Evolutionary conservation across 2,329 filamentous ascomycete genomes (phyloP).

Genomic region (Hypoxylon rubiginosum): DNA sequence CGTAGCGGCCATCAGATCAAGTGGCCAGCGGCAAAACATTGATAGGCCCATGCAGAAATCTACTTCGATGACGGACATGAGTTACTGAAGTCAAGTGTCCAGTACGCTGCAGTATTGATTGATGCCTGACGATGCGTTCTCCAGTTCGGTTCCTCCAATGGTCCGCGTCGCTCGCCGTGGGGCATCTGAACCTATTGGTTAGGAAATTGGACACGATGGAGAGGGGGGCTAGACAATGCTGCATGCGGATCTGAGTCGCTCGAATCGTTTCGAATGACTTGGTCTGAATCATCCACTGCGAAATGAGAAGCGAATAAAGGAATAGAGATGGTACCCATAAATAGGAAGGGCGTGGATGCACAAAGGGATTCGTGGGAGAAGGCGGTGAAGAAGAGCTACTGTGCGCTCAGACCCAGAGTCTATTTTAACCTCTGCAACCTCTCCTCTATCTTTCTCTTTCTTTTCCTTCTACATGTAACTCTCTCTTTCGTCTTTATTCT

Average conservation of each 20-base stretch:
- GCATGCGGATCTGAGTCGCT: background rate
- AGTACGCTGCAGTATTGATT: conserved; percentile 11
- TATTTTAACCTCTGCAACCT: conserved; percentile 31
- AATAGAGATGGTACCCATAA: conserved; percentile 2
- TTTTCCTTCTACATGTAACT: background rate
- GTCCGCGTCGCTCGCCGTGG: conserved; percentile 29
- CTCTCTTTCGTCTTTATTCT: background rate
- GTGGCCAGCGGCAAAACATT: background rate
- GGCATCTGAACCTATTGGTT: conserved; percentile 31
- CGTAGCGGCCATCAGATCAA: conserved; percentile 17
- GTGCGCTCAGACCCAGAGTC: conserved; percentile 21
- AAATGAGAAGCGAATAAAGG: background rate
- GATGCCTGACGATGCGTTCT: conserved; percentile 16
- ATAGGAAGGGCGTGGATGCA: conserved; percentile 24
- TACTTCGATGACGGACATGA: background rate
- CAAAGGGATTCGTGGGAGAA: conserved; percentile 20
- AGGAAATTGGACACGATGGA: conserved; percentile 20
- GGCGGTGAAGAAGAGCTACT: conserved; percentile 30
- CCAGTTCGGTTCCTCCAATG: conserved; percentile 36
- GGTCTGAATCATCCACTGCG: background rate
- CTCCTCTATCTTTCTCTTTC: conserved; percentile 2
- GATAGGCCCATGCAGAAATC: conserved; percentile 9
- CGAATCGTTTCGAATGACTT: background rate
- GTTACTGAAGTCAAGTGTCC: background rate
- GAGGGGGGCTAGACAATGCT: background rate